Evolutionary conservation across 345 rosid species (phyloP), one percentile per base, ranked within the genome.

Genomic region (Camelina sativa): DNA sequence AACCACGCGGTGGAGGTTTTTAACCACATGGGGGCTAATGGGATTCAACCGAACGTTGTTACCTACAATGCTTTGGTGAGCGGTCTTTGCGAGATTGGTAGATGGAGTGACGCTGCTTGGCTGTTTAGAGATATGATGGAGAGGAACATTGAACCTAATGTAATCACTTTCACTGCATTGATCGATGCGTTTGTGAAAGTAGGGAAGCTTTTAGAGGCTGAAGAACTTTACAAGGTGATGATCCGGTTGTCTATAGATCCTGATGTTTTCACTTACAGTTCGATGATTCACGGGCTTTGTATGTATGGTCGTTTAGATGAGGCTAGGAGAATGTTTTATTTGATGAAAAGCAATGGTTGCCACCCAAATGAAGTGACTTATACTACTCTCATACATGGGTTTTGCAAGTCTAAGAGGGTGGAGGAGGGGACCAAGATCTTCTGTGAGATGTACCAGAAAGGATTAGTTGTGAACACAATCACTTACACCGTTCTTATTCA

Each of bases 231-330:
- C 43, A 65, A 60, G 30, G 25, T 59, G 65, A 80, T 84, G 86
- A 65, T 61, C 11, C 30, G 38, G 1, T 67, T 47, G 54, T 82
- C 62, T 11, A 1, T 65, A 25, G 52, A 20, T 6, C 87, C 87
- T 57, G 67, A 67, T 47, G 75, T 81, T 50, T 63, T 81, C 66
- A 81, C 86, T 58, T 81, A 77, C 72, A 83, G 38, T 22, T 72
- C 86, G 0, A 20, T 83, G 54, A 81, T 85, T 37, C 30, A 54
- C 17, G 88, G 84, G 44, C 65, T 68, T 65, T 85, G 86, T 43
- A 44, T 43, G 74, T 34, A 52, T 1, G 70, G 80, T 43, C 73
- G 65, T 16, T 4, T 81, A 53, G 73, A 65, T 12, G 77, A 81
- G 44, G 88, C 85, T 35, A 23, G 7, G 41, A 9, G 37, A 7